Evolutionary conservation across 208 protist species (phyloP).

Genomic region (Phytomonas francai): DNA sequence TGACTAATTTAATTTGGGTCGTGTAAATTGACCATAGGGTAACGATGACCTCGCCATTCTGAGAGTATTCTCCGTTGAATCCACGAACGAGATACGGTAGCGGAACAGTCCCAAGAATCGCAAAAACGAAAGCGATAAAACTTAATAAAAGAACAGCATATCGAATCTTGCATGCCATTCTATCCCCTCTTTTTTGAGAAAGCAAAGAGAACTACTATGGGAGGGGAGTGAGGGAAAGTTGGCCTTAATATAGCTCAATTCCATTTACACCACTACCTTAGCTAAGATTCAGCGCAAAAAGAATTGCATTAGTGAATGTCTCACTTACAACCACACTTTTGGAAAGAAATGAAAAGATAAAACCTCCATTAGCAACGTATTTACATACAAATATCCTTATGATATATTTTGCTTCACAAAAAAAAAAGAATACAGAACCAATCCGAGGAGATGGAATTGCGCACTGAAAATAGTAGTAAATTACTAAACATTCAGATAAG

Average conservation of each 20-base stretch:
- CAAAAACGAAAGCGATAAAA: slow-evolving; percentile 26
- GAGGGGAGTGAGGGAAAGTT: background rate
- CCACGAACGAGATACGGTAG: slow-evolving; percentile 26
- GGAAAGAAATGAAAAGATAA: background rate
- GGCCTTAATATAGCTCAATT: background rate
- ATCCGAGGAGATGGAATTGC: background rate
- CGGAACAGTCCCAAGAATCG: slow-evolving; percentile 30
- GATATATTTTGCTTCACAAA: background rate
- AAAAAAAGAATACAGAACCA: background rate
- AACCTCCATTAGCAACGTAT: background rate
- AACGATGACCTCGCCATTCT: slow-evolving; percentile 23
- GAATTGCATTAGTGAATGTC: background rate
- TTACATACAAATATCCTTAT: background rate
- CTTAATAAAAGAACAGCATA: slow-evolving; percentile 18
- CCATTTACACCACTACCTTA: background rate
- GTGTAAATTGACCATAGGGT: slow-evolving; percentile 27
- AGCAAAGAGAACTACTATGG: background rate
- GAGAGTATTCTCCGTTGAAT: slow-evolving; percentile 10
- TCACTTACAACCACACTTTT: background rate
- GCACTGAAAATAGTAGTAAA: background rate
- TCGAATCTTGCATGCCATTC: slow-evolving; percentile 13
- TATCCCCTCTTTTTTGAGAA: background rate
- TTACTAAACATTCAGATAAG: background rate
- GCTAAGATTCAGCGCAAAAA: background rate
- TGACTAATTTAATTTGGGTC: slow-evolving; percentile 14